These are phyloP conservation scores for Candida vartiovaarae DNA, from an alignment of 805 yeast genomes.

Conservation along the genomic window DNA sequence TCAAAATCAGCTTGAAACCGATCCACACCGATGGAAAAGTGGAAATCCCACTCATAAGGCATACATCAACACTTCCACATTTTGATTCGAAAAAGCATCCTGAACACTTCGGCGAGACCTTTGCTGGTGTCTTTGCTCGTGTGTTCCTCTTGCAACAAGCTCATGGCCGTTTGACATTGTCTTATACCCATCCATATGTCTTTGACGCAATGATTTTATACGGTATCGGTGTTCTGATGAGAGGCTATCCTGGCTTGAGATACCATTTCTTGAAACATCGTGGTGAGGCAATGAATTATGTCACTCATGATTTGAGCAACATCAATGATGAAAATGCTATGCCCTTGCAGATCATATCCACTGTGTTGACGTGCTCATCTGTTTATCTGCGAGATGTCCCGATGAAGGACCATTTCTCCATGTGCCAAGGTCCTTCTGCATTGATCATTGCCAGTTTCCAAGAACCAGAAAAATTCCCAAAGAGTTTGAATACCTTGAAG, in stretches of 20 bases:
- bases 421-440: conserved; percentile 18
- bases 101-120: conserved; percentile 16
- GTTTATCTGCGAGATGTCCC: conserved; percentile 6
- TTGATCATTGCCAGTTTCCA: conserved; percentile 11
- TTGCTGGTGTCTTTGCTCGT: conserved; percentile 9
- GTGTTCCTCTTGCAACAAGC: conserved; percentile 8
- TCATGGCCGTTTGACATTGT: background rate
- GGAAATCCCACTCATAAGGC: conserved; percentile 9
- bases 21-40: background rate
- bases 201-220: conserved; percentile 12
- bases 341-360: conserved; percentile 5
- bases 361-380: conserved; percentile 7
- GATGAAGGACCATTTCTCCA: conserved; percentile 12
- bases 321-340: conserved; percentile 14
- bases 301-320: conserved; percentile 4
- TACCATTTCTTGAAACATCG: conserved; percentile 9
- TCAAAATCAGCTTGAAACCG: conserved; percentile 1
- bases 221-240: conserved; percentile 12
- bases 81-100: conserved; percentile 6
- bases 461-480: conserved; percentile 12
- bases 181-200: background rate
- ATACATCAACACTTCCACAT: conserved; percentile 5
- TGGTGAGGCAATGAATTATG: conserved; percentile 10
- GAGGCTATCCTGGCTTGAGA: conserved; percentile 3
- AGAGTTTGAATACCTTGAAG: conserved; percentile 6